phyloP scores from a whole-genome alignment of 352 stramenopile species.

The Elongisporangium anandrum region DNA sequence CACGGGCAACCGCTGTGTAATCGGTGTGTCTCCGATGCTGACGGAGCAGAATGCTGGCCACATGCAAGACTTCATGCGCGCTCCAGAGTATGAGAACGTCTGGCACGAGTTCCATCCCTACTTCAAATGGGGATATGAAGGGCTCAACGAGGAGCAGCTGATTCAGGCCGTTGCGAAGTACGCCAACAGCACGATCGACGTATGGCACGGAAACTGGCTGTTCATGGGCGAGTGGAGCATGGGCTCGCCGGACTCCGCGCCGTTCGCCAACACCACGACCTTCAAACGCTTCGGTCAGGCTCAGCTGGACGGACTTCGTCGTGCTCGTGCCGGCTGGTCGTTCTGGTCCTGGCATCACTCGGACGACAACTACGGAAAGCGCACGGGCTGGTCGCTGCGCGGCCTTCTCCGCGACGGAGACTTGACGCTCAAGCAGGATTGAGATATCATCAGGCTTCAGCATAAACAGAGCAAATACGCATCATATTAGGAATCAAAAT shows the following conservation, averaged over 20 bases:
- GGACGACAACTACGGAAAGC: conserved; percentile 49
- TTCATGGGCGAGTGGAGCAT: conserved; percentile 22
- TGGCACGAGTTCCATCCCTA: conserved; percentile 55
- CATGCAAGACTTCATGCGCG: conserved; percentile 35
- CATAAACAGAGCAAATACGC: too few species aligned
- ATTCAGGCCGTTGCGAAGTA: conserved; percentile 51
- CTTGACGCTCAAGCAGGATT: conserved; percentile 2
- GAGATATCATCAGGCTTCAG: not conserved
- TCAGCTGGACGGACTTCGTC: conserved; percentile 49
- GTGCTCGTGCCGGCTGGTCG: conserved; percentile 73
- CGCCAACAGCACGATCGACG: conserved; percentile 19
- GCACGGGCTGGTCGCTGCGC: conserved; percentile 73
- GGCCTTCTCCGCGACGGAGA: conserved; percentile 22
- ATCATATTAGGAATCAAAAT: not conserved
- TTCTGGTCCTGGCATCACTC: conserved; percentile 86
- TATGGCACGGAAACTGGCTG: conserved; percentile 20
- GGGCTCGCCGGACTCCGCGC: conserved; percentile 21
- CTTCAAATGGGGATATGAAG: conserved; percentile 63
- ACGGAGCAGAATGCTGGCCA: conserved; percentile 36
- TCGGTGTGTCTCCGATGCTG: conserved; percentile 46
- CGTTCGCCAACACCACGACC: conserved; percentile 28
- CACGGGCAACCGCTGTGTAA: conserved; percentile 52
- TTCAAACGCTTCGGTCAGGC: conserved; percentile 50
- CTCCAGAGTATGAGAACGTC: conserved; percentile 44
- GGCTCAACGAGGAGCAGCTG: conserved; percentile 51